These are phyloP conservation scores for Phyllosticta paracitricarpa DNA, from an alignment of 2,329 filamentous ascomycete species.

Conservation along the genomic window DNA sequence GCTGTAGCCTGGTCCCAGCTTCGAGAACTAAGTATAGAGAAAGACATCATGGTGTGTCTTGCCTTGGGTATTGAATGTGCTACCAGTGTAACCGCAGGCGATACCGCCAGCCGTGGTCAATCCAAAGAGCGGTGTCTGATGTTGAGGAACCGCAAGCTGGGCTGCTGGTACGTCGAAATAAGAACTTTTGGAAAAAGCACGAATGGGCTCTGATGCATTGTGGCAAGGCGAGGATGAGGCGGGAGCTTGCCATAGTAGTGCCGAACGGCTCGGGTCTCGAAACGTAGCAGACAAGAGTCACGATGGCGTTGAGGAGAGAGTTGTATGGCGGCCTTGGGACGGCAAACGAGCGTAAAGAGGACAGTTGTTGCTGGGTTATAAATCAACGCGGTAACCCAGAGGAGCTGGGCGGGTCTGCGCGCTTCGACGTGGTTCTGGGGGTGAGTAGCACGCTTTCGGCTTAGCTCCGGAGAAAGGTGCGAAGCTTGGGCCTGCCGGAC, in stretches of 20 bases:
- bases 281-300: not conserved
- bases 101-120: not conserved
- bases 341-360: not conserved
- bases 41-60: not conserved
- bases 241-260: not conserved
- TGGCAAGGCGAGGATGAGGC: not conserved
- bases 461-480: not conserved
- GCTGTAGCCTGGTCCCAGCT: not conserved
- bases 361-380: not conserved
- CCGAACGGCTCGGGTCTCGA: not conserved
- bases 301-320: not conserved
- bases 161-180: not conserved
- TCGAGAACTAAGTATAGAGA: not conserved
- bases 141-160: not conserved
- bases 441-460: not conserved
- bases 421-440: too few relatives aligned
- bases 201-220: not conserved
- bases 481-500: not conserved
- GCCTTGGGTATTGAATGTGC: not conserved
- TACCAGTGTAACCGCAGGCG: not conserved
- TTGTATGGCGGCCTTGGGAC: not conserved
- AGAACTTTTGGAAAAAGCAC: not conserved
- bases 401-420: too few relatives aligned
- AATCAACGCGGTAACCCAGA: not conserved
- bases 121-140: not conserved